These are phyloP conservation scores for Sarocladiaceae sp. DNA, from an alignment of 2,329 filamentous ascomycete species.

Conservation along the genomic window DNA sequence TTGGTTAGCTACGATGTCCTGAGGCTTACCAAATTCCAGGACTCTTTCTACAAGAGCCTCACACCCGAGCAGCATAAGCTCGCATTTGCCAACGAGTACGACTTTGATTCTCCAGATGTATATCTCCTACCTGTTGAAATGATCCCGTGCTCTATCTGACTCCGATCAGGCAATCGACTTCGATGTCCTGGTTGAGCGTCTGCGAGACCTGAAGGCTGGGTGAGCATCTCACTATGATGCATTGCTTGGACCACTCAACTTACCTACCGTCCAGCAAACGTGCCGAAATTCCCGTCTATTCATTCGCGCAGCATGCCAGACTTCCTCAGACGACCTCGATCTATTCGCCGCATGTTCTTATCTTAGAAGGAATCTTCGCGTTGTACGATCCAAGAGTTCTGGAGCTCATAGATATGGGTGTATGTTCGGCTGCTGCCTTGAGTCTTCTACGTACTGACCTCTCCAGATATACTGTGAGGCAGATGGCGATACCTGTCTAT, in stretches of 20 bases:
- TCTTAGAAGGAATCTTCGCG: conserved; percentile 93
- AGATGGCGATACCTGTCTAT: conserved; percentile 88
- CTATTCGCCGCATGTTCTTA: conserved; percentile 93
- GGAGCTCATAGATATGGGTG: conserved; percentile 85
- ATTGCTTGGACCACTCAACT: conserved; percentile 10
- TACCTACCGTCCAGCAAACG: conserved; percentile 53
- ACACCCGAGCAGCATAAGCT: conserved; percentile 69
- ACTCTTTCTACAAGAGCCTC: conserved; percentile 94
- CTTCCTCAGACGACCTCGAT: conserved; percentile 75
- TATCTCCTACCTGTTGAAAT: conserved; percentile 11
- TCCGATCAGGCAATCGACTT: conserved; percentile 73
- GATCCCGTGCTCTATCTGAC: conserved; percentile 1
- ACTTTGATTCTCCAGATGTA: conserved; percentile 86
- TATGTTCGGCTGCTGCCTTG: conserved; percentile 26
- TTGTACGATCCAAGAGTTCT: conserved; percentile 81
- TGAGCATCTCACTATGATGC: conserved; percentile 36
- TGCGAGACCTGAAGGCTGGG: conserved; percentile 87
- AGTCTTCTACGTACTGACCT: not conserved
- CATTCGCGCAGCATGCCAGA: conserved; percentile 85
- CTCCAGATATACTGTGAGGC: conserved; percentile 87
- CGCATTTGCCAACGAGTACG: conserved; percentile 87
- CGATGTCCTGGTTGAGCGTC: conserved; percentile 71
- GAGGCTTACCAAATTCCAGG: conserved; percentile 44
- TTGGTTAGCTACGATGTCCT: not conserved
- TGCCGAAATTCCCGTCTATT: conserved; percentile 90